Evolutionary conservation across 2,329 filamentous ascomycete genomes (phyloP).

Genomic region (Diaporthe destruens): DNA sequence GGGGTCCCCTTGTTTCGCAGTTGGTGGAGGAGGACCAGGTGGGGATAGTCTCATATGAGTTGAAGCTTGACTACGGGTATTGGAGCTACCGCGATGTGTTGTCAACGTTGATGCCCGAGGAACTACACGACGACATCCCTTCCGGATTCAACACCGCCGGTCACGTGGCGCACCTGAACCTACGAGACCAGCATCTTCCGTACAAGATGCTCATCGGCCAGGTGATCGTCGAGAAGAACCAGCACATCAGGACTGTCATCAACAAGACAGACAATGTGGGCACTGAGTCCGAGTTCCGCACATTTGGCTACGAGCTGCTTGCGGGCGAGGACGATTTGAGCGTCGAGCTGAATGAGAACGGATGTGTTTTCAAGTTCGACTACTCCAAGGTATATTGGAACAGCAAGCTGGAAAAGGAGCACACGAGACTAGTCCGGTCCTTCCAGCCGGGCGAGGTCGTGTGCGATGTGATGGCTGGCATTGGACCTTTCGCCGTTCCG

Average conservation of each 20-base stretch:
- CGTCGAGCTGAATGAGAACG: slow-evolving; percentile 84
- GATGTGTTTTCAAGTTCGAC: slow-evolving; percentile 91
- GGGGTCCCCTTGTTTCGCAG: slow-evolving; percentile 77
- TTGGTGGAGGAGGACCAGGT: slow-evolving; percentile 78
- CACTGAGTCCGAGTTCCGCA: slow-evolving; percentile 85
- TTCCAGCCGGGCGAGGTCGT: slow-evolving; percentile 91
- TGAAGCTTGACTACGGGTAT: slow-evolving; percentile 84
- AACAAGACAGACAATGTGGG: slow-evolving; percentile 95
- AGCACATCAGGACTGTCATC: slow-evolving; percentile 86
- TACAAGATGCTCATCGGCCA: slow-evolving; percentile 90
- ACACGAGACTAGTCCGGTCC: slow-evolving; percentile 79
- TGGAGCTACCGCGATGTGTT: slow-evolving; percentile 93
- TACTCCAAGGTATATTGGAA: slow-evolving; percentile 99
- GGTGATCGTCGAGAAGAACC: slow-evolving; percentile 91
- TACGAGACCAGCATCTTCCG: slow-evolving; percentile 83
- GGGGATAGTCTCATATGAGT: slow-evolving; percentile 78
- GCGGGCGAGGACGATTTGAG: slow-evolving; percentile 85
- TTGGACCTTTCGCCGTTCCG: slow-evolving; percentile 94
- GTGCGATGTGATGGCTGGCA: slow-evolving; percentile 96
- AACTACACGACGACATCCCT: slow-evolving; percentile 83
- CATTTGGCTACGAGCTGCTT: slow-evolving; percentile 92
- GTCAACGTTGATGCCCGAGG: slow-evolving; percentile 81
- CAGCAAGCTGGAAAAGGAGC: slow-evolving; percentile 88
- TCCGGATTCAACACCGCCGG: slow-evolving; percentile 90
- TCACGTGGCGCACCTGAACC: slow-evolving; percentile 93